Evolutionary conservation across 345 rosid species (phyloP), one percentile per base, ranked within the genome.

Genomic region (Arabis alpina): DNA sequence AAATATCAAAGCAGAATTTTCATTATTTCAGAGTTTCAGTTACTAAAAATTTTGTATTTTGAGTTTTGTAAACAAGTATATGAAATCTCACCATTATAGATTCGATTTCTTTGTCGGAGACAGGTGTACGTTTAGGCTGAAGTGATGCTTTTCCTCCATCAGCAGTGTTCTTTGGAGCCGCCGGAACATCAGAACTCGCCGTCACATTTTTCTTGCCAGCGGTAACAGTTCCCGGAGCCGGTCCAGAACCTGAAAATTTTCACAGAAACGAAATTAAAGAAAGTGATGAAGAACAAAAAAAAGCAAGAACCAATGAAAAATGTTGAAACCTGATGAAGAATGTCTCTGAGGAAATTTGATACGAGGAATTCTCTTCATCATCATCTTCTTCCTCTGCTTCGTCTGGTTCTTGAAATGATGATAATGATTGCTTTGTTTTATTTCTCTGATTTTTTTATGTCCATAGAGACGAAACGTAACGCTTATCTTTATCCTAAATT

Each of bases 131-230:
- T 63, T 81, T 82, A 3, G 96, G 91, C 88, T 89, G 91, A 57
- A 89, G 91, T 27, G 96, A 85, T 79, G 96, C 96, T 75, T 82
- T 79, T 49, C 93, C 96, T 66, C 92, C 93, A 50, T 70, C 82
- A 27, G 85, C 87, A 61, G 67, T 69, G 77, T 87, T 77, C 24
- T 61, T 73, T 1, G 87, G 87, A 15, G 87, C 70, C 32, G 87
- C 82, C 27, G 88, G 96, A 25, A 89, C 86, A 57, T 87, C 96
- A 0, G 92, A 85, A 8, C 78, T 80, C 45, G 75, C 68, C 54
- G 76, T 83, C 49, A 71, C 65, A 74, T 62, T 47, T 6, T 66
- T 70, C 70, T 70, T 70, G 4, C 61, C 57, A 25, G 42, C 54
- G 9, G 79, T 0, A 39, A 68, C 66, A 13, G 80, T 50, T 44